Evolutionary conservation across 495 filamentous ascomycete species (phyloP).

Genomic region (Penicillium fimorum): DNA sequence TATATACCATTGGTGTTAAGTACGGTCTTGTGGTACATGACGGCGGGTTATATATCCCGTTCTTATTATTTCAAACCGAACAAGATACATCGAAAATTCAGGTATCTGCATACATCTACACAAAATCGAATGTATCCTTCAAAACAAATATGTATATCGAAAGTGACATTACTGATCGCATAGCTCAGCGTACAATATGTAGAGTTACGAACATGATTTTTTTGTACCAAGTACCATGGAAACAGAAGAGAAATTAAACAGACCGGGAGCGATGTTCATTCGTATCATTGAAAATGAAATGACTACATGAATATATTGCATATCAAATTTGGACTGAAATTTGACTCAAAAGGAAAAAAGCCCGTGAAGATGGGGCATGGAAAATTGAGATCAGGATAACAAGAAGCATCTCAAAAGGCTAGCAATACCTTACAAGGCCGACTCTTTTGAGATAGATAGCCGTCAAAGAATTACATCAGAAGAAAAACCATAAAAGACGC

Average conservation of each 20-base stretch:
- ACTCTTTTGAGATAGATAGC: background rate
- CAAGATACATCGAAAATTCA: background rate
- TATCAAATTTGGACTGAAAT: background rate
- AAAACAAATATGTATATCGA: background rate
- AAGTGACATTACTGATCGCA: background rate
- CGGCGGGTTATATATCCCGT: conserved; percentile 1
- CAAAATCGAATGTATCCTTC: background rate
- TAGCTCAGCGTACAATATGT: background rate
- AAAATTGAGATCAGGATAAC: conserved; percentile 1
- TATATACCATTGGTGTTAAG: conserved; percentile 2
- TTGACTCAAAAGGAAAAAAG: background rate
- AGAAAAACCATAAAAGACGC: background rate
- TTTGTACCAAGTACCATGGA: background rate
- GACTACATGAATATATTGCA: background rate
- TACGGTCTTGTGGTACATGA: conserved; percentile 6
- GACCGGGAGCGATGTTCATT: background rate
- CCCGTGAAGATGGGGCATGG: background rate
- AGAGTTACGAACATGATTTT: background rate
- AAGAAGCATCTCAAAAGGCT: background rate
- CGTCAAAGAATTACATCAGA: conserved; percentile 11
- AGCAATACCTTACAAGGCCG: conserved; percentile 10
- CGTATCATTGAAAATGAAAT: background rate
- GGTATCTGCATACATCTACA: background rate
- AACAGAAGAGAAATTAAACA: background rate
- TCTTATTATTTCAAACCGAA: background rate